Evolutionary conservation across 2,329 filamentous ascomycete genomes (phyloP), one percentile per base, ranked within the genome.

Genomic region (Beauveria asiatica): DNA sequence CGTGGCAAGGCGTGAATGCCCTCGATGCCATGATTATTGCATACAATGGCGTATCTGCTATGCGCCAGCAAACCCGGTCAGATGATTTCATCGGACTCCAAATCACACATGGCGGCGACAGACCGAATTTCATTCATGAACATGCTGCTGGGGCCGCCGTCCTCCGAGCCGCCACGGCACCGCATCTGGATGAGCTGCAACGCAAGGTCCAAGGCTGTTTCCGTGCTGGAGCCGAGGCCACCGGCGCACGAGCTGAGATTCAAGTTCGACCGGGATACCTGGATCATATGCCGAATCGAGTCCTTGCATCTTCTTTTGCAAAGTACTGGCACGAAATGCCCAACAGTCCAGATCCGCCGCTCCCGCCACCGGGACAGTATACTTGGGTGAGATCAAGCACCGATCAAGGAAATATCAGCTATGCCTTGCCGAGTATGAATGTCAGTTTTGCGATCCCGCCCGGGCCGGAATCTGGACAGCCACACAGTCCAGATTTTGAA

Each of bases 1-100:
- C 82, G 0, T 85, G 82, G 82, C 73, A 81, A 5, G 83, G 83
- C 0, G 75, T 81, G 64, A 85, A 86, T 65, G 83, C 83, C 0
- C 75, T 85, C 0, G 83, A 86, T 64, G 82, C 82, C 0, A 66
- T 83, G 23, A 72, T 85, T 2, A 72, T 75, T 0, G 77, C 74
- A 0, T 80, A 80, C 64, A 77, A 76, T 57, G 73, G 72, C 48
- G 68, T 85, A 4, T 76, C 78, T 0, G 73, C 81, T 0, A 72
- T 85, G 6, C 76, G 83, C 1, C 82, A 85, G 67, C 83, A 85
- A 66, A 75, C 81, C 3, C 74, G 76, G 63, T 79, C 82, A 0
- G 77, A 78, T 4, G 78, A 79, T 59, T 69, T 78, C 7, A 75
- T 81, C 63, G 70, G 83, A 61, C 75, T 80, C 1, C 77, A 81